Percentiles rank a stretch among this genome's conserved stretches.
These are phyloP conservation scores for Curvularia hawaiiensis DNA, from an alignment of 2,329 filamentous ascomycete species.

Conservation along the genomic window DNA sequence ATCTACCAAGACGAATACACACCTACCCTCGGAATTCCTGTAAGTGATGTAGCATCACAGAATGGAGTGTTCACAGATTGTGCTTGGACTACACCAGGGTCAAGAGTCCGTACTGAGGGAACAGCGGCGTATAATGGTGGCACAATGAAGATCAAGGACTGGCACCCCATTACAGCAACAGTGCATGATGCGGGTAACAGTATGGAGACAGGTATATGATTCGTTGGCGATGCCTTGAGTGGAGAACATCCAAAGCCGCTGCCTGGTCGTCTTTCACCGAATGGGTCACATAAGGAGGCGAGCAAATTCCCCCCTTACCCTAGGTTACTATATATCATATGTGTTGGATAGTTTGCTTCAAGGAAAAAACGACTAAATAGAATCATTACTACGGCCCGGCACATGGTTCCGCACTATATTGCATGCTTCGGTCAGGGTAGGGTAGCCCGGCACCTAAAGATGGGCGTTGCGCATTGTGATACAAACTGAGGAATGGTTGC, in stretches of 20 bases:
- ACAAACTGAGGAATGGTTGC: too few species aligned
- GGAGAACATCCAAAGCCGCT: neutral
- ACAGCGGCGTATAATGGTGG: neutral
- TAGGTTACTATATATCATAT: too few species aligned
- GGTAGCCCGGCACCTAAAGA: too few species aligned
- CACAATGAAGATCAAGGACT: neutral
- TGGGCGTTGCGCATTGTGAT: too few species aligned
- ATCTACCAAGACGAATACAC: neutral
- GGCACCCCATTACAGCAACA: neutral
- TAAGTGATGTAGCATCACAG: neutral
- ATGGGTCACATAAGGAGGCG: too few species aligned
- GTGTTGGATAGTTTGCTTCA: too few species aligned
- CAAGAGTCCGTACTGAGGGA: neutral
- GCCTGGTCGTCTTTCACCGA: too few species aligned
- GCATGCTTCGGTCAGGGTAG: too few species aligned
- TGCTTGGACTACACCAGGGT: neutral
- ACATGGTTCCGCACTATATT: too few species aligned
- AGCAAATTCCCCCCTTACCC: too few species aligned
- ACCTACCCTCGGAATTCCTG: neutral
- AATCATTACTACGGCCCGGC: too few species aligned
- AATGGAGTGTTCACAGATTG: neutral
- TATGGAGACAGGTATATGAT: neutral
- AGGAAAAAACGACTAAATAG: too few species aligned
- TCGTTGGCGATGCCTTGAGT: neutral
- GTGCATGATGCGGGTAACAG: neutral